Conservation (phyloP, 192 early-diverging fungal species). For the Coemansia sp. region DNA sequence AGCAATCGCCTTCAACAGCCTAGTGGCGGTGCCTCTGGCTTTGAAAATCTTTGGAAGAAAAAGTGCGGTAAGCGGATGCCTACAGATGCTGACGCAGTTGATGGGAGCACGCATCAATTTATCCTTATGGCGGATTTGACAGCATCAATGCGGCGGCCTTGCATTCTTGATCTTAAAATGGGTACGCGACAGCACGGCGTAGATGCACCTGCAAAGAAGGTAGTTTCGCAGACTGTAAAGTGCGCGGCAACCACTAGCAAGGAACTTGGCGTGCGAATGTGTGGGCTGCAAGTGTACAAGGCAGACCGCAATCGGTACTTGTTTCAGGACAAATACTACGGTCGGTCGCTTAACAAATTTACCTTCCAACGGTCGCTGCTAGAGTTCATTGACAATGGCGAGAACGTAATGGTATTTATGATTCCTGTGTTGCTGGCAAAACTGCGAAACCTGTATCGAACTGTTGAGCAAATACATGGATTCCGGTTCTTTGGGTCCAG, state of each 20-base stretch:
- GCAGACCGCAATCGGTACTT: conserved; percentile 65
- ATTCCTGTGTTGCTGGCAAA: conserved; percentile 80
- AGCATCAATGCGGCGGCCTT: conserved; percentile 81
- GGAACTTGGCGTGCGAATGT: conserved; percentile 89
- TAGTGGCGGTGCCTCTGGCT: conserved; percentile 15
- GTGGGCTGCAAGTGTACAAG: conserved; percentile 98
- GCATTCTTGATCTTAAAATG: conserved; percentile 98
- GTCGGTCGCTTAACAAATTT: conserved; percentile 75
- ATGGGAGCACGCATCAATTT: conserved; percentile 71
- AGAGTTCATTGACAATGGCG: conserved; percentile 86
- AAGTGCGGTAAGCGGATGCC: conserved; percentile 56
- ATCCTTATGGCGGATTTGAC: conserved; percentile 94
- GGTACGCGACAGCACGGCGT: conserved; percentile 96
- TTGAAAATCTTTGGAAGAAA: conserved; percentile 49
- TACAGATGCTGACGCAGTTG: conserved; percentile 32
- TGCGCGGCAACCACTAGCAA: conserved; percentile 91
- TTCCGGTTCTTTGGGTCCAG: conserved; percentile 92
- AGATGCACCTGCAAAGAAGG: conserved; percentile 77
- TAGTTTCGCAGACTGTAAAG: conserved; percentile 84
- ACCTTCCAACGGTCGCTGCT: conserved; percentile 77
- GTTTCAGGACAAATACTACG: conserved; percentile 96
- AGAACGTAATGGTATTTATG: conserved; percentile 66
- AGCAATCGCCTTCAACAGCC: background rate
- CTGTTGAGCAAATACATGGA: conserved; percentile 72
- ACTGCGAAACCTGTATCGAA: conserved; percentile 68